Base-by-base conservation (phyloP, 2,329 filamentous ascomycete species). In the Pseudogymnoascus sp. region DNA sequence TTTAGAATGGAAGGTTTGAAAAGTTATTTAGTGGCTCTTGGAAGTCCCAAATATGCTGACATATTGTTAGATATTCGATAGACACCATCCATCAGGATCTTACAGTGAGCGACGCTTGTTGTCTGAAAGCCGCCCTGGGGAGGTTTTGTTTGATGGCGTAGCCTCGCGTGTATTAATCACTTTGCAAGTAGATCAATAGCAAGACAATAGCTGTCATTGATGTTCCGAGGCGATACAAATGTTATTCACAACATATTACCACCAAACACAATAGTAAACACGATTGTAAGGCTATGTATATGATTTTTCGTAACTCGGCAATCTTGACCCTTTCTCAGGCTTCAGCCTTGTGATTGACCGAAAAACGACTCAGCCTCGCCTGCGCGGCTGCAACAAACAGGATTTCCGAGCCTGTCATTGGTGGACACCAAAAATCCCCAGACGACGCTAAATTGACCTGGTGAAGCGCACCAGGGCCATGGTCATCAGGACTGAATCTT, bases 401-500 rank as follows among this genome's bases (percentile, higher is more conserved):
- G 1, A 33, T 54, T 54, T 54, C n/a, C 9, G 3, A 21, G 15
- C 47, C 15, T 33, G 11, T 54, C 29, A 54, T 54, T 54, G 47
- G 47, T 15, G 7, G 6, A 54, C 15, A 54, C 15, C 29, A 33
- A 33, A 54, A 33, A 54, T 54, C 29, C 47, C 29, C 47, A 33
- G 29, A 54, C 47, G n/a, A 54, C 47, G 47, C 47, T 54, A 54
- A 54, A 54, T 54, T 5, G 29, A 15, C 29, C 47, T 33, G 47
- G 29, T 54, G 15, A 33, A 54, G 47, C 47, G 47, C 47, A 54
- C 47, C 47, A 54, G 47, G 47, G 47, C 47, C 47, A 33, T 54
- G 47, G 47, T 54, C 47, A 33, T 54, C 47, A 54, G 47, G 47
- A 33, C 47, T 54, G 47, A 54, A 54, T 54, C 47, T 54, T 50